These are phyloP conservation scores for Fraxinus velutina DNA, from an alignment of 305 asterid species.

Conservation along the genomic window DNA sequence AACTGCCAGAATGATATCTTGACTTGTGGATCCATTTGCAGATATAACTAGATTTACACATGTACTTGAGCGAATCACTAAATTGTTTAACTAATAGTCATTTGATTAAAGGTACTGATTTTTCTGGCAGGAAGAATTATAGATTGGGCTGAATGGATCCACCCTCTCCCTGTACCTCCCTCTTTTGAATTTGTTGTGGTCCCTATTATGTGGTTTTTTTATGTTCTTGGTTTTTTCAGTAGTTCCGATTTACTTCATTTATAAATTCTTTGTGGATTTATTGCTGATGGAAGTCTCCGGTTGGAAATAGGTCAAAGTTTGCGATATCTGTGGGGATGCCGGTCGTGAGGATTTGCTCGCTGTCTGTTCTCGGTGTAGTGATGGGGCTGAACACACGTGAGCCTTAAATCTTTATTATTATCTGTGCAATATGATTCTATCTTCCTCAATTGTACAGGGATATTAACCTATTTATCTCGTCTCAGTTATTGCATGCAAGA, in stretches of 20 bases:
- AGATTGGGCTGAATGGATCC: not conserved
- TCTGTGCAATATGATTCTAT: not conserved
- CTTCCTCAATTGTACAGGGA: slow-evolving; percentile 14
- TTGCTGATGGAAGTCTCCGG: slow-evolving; percentile 21
- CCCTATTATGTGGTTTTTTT: not conserved
- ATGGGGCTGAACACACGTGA: slow-evolving; percentile 99
- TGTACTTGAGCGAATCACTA: not conserved
- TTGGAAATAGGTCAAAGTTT: slow-evolving; percentile 75
- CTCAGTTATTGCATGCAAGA: slow-evolving; percentile 88
- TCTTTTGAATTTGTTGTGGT: not conserved
- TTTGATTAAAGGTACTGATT: not conserved
- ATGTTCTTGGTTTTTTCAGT: not conserved
- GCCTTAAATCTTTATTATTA: slow-evolving; percentile 25
- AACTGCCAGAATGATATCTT: not conserved
- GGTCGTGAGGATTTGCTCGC: slow-evolving; percentile 95
- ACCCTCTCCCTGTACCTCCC: not conserved
- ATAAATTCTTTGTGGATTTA: not conserved
- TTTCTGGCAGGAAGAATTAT: not conserved
- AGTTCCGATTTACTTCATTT: not conserved
- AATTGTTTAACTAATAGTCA: not conserved
- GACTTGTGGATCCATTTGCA: not conserved
- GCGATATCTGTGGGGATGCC: slow-evolving; percentile 94
- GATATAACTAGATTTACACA: not conserved
- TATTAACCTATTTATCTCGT: slow-evolving; percentile 22
- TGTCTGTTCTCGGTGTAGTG: slow-evolving; percentile 71